Evolutionary conservation across 345 rosid genomes (phyloP), one percentile per base, ranked within the genome.

Genomic region (Euphorbia tirucalli): DNA sequence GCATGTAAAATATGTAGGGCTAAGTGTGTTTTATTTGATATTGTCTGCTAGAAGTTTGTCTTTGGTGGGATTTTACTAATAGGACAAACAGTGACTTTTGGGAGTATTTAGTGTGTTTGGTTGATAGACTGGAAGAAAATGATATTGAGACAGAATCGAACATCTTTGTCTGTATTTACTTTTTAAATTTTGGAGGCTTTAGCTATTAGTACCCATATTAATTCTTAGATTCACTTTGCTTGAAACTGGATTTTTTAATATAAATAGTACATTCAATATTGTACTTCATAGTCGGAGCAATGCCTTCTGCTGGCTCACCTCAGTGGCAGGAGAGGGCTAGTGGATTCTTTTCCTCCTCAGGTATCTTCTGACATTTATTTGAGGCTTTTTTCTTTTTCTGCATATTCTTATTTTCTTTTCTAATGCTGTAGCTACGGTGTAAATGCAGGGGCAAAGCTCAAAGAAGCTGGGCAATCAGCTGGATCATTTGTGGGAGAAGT

Each of bases 331-430:
- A 92, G 71, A 87, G 75, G 82, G 89, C 98, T 50, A 87, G 76
- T 71, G 93, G 83, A 28, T 94, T 94, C 78, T 85, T 94, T 82
- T 92, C 98, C 71, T 87, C 96, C 49, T 92, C 98, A 60, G 98
- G 98, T 93, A 69, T 25, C 66, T 60, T 63, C 48, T 30, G 32
- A 62, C 24, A 35, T 31, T 37, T 71, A 72, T 21, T 25, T 31
- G 18, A 25, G 30, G 0, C 11, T 25, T 65, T 70, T 41, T 60
- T 74, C 44, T 24, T 3, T 4, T 27, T 44, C 25, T 60, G 37
- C 43, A 32, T 0, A 15, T 44, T 43, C 35, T 27, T 35, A 70
- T 60, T 7, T 16, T 71, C 44, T 69, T 61, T 31, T 15, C n/a
- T n/a, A n/a, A 15, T 56, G 54, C 56, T 70, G 68, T 68, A 71